phyloP scores from a whole-genome alignment of 164 flowering plant species.

The Litsea cubeba region DNA sequence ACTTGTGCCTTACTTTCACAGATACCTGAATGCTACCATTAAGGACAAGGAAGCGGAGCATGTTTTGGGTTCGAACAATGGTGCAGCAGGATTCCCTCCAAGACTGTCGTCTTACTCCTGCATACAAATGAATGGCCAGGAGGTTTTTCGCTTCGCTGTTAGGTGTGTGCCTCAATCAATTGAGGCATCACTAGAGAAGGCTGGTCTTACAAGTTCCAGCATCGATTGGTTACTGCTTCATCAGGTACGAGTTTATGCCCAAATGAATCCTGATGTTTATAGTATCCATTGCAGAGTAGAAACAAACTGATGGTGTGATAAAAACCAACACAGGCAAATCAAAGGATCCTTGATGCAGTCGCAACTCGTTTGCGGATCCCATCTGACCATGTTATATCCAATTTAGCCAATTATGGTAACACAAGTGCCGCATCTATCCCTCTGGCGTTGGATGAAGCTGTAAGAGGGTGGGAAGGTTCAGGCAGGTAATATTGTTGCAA shows the following conservation, averaged over 20 bases:
- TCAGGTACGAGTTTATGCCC: constrained; percentile 53
- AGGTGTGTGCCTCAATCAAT: constrained; percentile 80
- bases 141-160: constrained; percentile 89
- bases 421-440: constrained; percentile 98
- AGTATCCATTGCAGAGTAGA: neutral
- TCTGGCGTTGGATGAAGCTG: constrained; percentile 89
- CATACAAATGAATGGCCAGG: constrained; percentile 91
- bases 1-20: constrained; percentile 18
- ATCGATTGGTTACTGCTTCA: constrained; percentile 94
- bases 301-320: neutral
- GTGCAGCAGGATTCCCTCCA: constrained; percentile 57
- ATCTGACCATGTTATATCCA: constrained; percentile 66
- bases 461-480: constrained; percentile 75
- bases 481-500: constrained; percentile 65
- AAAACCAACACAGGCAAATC: constrained; percentile 77
- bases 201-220: constrained; percentile 53
- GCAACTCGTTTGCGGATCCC: constrained; percentile 63
- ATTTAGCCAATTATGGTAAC: constrained; percentile 88
- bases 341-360: constrained; percentile 86
- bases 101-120: constrained; percentile 54
- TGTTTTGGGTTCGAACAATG: constrained; percentile 41
- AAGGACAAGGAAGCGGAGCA: constrained; percentile 28
- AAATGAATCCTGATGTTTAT: neutral
- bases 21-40: constrained; percentile 65
- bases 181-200: constrained; percentile 60